These are phyloP conservation scores for Parsonsia alboflavescens DNA, from an alignment of 257 asterid species.

Conservation along the genomic window DNA sequence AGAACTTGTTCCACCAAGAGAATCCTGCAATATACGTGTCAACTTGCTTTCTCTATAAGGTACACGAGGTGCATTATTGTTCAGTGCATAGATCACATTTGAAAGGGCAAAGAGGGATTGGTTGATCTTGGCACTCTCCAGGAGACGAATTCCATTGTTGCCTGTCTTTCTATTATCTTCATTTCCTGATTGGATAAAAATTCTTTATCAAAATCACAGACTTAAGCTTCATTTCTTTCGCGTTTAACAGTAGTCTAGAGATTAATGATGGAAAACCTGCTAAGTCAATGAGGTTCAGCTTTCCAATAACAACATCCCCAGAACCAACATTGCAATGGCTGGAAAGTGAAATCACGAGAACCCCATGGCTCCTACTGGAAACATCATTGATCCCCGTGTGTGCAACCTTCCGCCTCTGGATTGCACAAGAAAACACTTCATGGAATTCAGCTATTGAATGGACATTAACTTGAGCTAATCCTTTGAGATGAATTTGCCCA, in stretches of 20 bases:
- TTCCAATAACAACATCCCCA: constrained; percentile 43
- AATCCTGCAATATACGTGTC: constrained; percentile 90
- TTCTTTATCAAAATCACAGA: neutral
- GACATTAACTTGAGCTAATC: constrained; percentile 58
- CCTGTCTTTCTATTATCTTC: constrained; percentile 79
- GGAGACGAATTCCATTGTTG: constrained; percentile 86
- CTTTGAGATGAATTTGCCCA: constrained; percentile 73
- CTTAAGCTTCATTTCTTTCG: neutral
- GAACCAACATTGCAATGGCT: constrained; percentile 34
- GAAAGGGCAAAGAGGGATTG: constrained; percentile 87
- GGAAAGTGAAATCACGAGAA: constrained; percentile 49
- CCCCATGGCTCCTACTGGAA: constrained; percentile 92
- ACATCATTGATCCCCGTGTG: constrained; percentile 64
- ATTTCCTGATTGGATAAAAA: constrained; percentile 44
- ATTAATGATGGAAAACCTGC: constrained; percentile 54
- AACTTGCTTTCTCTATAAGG: constrained; percentile 92
- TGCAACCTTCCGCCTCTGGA: constrained; percentile 76
- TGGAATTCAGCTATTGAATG: constrained; percentile 43
- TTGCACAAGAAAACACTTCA: constrained; percentile 56
- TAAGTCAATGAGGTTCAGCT: constrained; percentile 84
- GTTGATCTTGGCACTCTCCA: constrained; percentile 86
- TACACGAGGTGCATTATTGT: constrained; percentile 50
- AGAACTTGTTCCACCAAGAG: constrained; percentile 86
- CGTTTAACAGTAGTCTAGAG: neutral
- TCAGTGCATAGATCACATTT: constrained; percentile 80